Conservation (phyloP, 2,329 filamentous ascomycete genomes). For the Botryotinia calthae region DNA sequence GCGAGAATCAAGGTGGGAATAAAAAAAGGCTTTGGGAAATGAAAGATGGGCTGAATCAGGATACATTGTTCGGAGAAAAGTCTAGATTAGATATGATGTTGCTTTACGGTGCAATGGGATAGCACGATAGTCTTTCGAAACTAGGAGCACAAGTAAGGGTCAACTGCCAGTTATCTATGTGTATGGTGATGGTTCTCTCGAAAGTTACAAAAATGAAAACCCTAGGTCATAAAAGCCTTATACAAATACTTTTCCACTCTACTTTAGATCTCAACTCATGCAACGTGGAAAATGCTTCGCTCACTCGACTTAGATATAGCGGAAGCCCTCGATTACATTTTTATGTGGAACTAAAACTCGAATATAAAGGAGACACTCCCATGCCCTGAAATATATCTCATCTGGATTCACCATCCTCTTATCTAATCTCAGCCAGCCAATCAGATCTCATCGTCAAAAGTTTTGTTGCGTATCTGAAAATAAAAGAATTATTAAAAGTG, state of each 20-base stretch:
- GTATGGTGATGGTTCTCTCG: not conserved
- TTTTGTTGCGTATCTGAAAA: not conserved
- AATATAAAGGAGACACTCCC: not conserved
- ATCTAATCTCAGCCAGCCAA: too few species aligned
- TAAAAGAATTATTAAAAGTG: not conserved
- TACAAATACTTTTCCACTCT: not conserved
- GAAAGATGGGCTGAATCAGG: not conserved
- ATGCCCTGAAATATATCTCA: not conserved
- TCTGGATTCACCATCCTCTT: not conserved
- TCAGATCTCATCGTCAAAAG: not conserved
- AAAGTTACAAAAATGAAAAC: too few species aligned
- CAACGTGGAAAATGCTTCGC: rapidly evolving
- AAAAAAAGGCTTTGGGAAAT: not conserved
- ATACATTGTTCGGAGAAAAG: not conserved
- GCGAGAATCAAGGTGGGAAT: not conserved
- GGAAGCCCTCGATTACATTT: not conserved
- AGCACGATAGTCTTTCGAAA: not conserved
- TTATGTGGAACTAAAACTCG: too few species aligned
- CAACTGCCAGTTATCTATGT: not conserved
- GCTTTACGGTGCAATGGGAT: not conserved
- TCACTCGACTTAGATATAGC: not conserved
- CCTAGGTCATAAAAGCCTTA: not conserved
- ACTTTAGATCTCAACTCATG: not conserved
- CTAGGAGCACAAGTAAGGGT: not conserved
- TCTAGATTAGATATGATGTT: not conserved